Evolutionary conservation across 2,329 filamentous ascomycete genomes (phyloP).

Genomic region (Zymoseptoria ardabiliae): DNA sequence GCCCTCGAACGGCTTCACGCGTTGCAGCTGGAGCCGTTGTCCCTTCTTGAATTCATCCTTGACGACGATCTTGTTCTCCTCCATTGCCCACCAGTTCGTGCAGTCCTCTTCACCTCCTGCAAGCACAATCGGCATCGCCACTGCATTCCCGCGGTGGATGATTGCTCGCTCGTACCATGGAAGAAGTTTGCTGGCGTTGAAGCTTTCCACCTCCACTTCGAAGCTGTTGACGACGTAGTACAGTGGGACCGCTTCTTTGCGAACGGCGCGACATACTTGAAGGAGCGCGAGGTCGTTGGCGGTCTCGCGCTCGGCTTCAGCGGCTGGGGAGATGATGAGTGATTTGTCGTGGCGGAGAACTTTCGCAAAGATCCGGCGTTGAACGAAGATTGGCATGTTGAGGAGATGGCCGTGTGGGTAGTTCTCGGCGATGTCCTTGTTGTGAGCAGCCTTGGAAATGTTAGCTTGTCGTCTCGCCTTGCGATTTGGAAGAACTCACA

Average conservation of each 20-base stretch:
- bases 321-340: background rate
- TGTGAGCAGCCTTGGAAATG: background rate
- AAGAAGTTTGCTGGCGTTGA: background rate
- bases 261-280: background rate
- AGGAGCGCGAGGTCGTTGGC: background rate
- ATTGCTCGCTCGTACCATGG: background rate
- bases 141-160: background rate
- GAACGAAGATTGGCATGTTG: background rate
- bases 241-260: background rate
- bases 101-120: background rate
- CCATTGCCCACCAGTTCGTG: background rate
- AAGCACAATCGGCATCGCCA: background rate
- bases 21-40: background rate
- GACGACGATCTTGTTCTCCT: background rate
- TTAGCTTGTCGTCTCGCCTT: background rate
- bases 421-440: background rate
- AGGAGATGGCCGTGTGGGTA: background rate
- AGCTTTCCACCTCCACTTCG: background rate
- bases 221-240: background rate
- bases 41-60: background rate
- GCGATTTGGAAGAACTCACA: background rate
- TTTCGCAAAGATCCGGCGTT: background rate
- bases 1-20: background rate
- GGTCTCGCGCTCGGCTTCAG: background rate
- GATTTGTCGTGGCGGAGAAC: background rate